These are phyloP conservation scores for Ophiosphaerella narmari DNA, from an alignment of 2,329 filamentous ascomycete species.

Conservation along the genomic window DNA sequence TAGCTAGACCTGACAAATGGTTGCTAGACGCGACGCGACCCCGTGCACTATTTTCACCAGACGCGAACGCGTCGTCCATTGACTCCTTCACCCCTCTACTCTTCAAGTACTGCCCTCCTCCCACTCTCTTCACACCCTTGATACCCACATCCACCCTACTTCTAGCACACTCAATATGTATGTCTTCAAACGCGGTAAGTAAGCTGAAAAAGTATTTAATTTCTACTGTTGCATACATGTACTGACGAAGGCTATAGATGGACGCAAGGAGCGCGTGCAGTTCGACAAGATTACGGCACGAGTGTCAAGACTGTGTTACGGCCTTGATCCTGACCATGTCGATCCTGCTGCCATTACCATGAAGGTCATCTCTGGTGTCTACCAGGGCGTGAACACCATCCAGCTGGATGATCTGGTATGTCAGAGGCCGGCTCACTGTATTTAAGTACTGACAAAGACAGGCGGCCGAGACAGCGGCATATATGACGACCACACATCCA, in stretches of 20 bases:
- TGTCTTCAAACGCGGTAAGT: slow-evolving; percentile 51
- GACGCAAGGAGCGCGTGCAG: slow-evolving; percentile 98
- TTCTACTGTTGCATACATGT: slow-evolving; percentile 21
- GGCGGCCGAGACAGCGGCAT: slow-evolving; percentile 98
- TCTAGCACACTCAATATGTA: slow-evolving; percentile 43
- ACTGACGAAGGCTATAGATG: slow-evolving; percentile 65
- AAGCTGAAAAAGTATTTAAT: slow-evolving; percentile 11
- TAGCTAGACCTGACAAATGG: slow-evolving; percentile 12
- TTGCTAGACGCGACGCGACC: slow-evolving; percentile 15
- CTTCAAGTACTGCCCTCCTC: slow-evolving; percentile 12
- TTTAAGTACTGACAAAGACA: slow-evolving; percentile 47
- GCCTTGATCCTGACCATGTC: slow-evolving; percentile 91
- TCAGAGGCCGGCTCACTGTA: slow-evolving; percentile 18
- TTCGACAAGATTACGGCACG: slow-evolving; percentile 99
- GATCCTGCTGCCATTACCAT: slow-evolving; percentile 98
- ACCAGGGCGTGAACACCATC: slow-evolving; percentile 94
- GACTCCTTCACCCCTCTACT: slow-evolving; percentile 22
- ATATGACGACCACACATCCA: slow-evolving; percentile 99
- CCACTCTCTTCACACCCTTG: slow-evolving; percentile 26
- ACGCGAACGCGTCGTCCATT: slow-evolving; percentile 34
- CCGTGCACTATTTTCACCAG: slow-evolving; percentile 23
- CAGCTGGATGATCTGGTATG: slow-evolving; percentile 96
- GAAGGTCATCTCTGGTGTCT: slow-evolving; percentile 99
- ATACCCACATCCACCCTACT: slow-evolving; percentile 32
- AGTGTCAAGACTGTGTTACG: slow-evolving; percentile 96